Percentiles rank a stretch among this genome's conserved stretches.
phyloP scores from a whole-genome alignment of 495 filamentous ascomycete genomes.

The Neurospora tetraspora region DNA sequence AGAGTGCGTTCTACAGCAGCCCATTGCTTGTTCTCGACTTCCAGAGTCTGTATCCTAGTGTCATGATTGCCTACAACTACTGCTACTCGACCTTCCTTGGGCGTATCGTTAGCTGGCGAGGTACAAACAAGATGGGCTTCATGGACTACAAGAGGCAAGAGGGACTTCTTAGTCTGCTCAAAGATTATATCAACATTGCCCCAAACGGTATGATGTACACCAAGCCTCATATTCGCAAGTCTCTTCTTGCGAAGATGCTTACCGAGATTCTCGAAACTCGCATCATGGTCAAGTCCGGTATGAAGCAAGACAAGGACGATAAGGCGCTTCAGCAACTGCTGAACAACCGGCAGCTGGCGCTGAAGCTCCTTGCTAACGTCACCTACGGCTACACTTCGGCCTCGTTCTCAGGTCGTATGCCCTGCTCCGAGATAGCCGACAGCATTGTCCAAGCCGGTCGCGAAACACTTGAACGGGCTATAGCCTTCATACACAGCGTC shows the following conservation, averaged over 20 bases:
- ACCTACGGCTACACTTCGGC: constrained; percentile 98
- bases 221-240: constrained; percentile 77
- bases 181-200: constrained; percentile 83
- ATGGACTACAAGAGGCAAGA: constrained; percentile 68
- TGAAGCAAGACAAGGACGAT: constrained; percentile 92
- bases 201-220: constrained; percentile 96
- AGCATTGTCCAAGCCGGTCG: constrained; percentile 94
- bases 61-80: constrained; percentile 99
- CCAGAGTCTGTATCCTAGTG: constrained; percentile 89
- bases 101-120: constrained; percentile 73
- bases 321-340: constrained; percentile 75
- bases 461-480: constrained; percentile 89
- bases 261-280: constrained; percentile 92
- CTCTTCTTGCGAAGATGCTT: constrained; percentile 91
- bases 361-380: constrained; percentile 97
- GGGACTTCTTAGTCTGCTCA: constrained; percentile 64
- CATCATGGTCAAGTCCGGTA: constrained; percentile 96
- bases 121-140: constrained; percentile 92
- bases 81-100: constrained; percentile 97
- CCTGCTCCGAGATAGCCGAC: constrained; percentile 94
- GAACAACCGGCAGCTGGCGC: constrained; percentile 86
- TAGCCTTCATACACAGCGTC: constrained; percentile 82
- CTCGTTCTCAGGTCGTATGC: constrained; percentile 92
- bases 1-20: constrained; percentile 86
- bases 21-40: constrained; percentile 91